A percentile compares a stretch with the other conserved stretches of the same genome.
These are phyloP conservation scores for Edaphochlamys debaryana DNA, from an alignment of 139 green algal genomes.

Conservation along the genomic window DNA sequence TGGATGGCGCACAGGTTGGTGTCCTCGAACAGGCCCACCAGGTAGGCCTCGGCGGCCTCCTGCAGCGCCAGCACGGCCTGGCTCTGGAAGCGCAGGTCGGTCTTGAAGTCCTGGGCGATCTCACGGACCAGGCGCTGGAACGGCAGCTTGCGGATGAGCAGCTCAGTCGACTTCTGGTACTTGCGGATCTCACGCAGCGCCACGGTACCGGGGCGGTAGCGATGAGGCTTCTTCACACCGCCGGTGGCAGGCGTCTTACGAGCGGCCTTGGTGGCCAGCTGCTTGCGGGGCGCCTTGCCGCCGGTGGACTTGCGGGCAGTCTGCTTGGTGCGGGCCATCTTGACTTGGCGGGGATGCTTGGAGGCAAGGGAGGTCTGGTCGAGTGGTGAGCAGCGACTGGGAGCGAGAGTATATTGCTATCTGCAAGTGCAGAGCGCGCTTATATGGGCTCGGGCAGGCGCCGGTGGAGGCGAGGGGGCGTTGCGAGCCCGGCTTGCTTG, in stretches of 20 bases:
- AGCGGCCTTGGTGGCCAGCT: conserved; percentile 93
- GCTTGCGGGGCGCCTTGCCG: conserved; percentile 93
- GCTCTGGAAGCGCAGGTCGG: conserved; percentile 97
- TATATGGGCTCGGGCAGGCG: no score
- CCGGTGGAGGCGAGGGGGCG: no score
- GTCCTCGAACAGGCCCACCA: conserved; percentile 97
- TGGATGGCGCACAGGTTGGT: conserved; percentile 92
- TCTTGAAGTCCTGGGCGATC: conserved; percentile 99
- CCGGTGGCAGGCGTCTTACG: conserved; percentile 69
- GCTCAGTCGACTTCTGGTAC: conserved; percentile 94
- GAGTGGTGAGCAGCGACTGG: no score
- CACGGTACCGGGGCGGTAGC: conserved; percentile 89
- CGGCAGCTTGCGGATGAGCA: conserved; percentile 95
- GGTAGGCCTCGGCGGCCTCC: conserved; percentile 94
- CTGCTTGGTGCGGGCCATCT: conserved; percentile 93
- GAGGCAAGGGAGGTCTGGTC: no score
- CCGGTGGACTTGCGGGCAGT: conserved; percentile 87
- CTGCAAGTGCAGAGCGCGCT: no score
- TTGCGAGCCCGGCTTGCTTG: no score
- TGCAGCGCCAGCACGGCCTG: conserved; percentile 93
- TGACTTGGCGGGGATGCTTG: no score
- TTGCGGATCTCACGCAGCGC: conserved; percentile 92
- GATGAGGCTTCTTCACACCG: conserved; percentile 87
- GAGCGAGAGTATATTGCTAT: no score
- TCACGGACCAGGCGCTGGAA: conserved; percentile 97